Conservation (phyloP, 495 filamentous ascomycete species). For the Talaromyces adpressus region DNA sequence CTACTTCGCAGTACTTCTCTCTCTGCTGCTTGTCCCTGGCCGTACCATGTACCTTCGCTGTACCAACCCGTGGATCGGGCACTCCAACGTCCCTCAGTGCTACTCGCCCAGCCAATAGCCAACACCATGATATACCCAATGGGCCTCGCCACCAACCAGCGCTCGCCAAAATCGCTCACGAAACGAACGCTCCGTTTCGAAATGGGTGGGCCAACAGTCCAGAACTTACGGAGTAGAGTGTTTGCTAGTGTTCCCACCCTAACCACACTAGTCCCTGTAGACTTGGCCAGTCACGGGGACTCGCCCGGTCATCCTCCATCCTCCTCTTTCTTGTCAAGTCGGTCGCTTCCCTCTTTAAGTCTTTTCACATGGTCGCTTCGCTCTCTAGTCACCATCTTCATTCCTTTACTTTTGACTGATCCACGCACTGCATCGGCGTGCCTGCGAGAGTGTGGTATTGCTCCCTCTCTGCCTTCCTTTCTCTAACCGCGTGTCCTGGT, state of each 20-base stretch:
- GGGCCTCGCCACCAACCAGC: background rate
- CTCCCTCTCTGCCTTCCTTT: constrained; percentile 19
- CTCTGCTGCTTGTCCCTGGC: background rate
- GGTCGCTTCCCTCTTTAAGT: constrained; percentile 2
- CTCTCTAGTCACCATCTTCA: constrained; percentile 18
- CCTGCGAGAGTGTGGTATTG: constrained; percentile 12
- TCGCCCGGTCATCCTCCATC: constrained; percentile 15
- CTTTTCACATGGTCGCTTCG: constrained; percentile 21
- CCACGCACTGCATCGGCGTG: too few species aligned
- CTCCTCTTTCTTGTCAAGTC: constrained; percentile 12
- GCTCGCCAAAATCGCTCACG: background rate
- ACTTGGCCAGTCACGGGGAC: background rate
- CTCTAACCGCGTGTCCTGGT: constrained; percentile 31
- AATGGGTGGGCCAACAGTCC: background rate
- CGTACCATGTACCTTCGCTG: background rate
- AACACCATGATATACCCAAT: background rate
- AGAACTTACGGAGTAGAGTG: too few species aligned
- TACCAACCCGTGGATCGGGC: background rate
- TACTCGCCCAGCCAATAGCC: background rate
- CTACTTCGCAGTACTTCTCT: background rate
- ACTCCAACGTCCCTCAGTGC: background rate
- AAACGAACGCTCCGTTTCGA: background rate
- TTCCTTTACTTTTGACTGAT: constrained; percentile 37
- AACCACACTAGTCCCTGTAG: too few species aligned
- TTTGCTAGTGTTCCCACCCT: too few species aligned